A percentile compares a stretch with the other conserved stretches of the same genome.
Conservation (phyloP, 2,329 filamentous ascomycete genomes). For the Pseudophaeomoniella oleicola region DNA sequence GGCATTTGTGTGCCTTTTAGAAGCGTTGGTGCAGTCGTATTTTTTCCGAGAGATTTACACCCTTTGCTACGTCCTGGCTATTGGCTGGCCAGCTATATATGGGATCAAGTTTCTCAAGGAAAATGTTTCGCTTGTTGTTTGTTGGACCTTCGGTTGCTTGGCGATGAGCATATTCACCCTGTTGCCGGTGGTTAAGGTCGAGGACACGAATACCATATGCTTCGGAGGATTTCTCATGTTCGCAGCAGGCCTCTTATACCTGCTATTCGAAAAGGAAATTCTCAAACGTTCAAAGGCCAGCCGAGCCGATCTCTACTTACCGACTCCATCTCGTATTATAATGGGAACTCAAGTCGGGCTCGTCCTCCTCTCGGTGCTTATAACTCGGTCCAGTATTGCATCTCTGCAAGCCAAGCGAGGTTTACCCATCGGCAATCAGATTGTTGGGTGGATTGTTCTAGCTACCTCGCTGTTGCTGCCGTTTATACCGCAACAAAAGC, state of each 20-base stretch:
- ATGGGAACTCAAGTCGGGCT: constrained; percentile 48
- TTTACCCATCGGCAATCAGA: constrained; percentile 73
- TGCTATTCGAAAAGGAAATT: constrained; percentile 60
- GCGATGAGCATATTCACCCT: constrained; percentile 86
- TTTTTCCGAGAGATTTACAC: constrained; percentile 83
- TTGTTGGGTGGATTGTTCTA: constrained; percentile 74
- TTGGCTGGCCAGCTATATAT: constrained; percentile 64
- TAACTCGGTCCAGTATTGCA: constrained; percentile 73
- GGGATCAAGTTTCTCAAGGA: constrained; percentile 56
- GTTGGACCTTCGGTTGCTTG: constrained; percentile 64
- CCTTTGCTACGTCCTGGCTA: constrained; percentile 58
- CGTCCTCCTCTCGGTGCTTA: constrained; percentile 63
- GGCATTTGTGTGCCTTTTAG: constrained; percentile 59
- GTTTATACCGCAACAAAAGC: constrained; percentile 62
- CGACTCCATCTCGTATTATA: constrained; percentile 23
- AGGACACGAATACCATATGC: constrained; percentile 65
- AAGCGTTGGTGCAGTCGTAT: constrained; percentile 77
- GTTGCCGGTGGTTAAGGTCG: constrained; percentile 71
- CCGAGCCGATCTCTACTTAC: constrained; percentile 7
- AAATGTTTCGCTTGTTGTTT: constrained; percentile 48
- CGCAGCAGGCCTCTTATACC: constrained; percentile 58
- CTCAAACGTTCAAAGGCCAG: constrained; percentile 25
- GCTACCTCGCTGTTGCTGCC: constrained; percentile 65
- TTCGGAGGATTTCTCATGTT: constrained; percentile 68
- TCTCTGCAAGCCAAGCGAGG: constrained; percentile 76